Evolutionary conservation across 2,329 filamentous ascomycete species (phyloP).

Genomic region (Fusarium oxysporum): DNA sequence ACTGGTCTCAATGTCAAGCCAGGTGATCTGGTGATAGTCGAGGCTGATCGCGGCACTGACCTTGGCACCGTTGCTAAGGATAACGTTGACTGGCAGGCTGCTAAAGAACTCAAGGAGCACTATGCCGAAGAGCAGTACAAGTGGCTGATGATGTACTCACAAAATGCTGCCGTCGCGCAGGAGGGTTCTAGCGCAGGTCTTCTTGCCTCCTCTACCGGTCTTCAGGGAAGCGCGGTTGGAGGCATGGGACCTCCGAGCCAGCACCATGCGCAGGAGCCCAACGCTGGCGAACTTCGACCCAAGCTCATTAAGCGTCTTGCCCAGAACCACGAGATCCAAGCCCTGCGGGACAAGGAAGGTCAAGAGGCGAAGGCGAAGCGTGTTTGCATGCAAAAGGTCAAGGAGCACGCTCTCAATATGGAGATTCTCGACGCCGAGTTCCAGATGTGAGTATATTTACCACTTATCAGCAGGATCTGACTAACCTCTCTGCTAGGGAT

Average conservation of each 20-base stretch:
- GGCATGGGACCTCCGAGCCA: conserved; percentile 82
- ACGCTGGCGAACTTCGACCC: conserved; percentile 83
- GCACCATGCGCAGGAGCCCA: conserved; percentile 78
- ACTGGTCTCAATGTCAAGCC: conserved; percentile 91
- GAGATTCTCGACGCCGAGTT: conserved; percentile 99
- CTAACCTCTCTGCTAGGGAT: conserved; percentile 71
- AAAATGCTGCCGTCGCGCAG: conserved; percentile 74
- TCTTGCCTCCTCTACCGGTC: conserved; percentile 71
- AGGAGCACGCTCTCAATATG: conserved; percentile 95
- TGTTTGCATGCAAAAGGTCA: conserved; percentile 95
- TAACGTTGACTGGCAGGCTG: conserved; percentile 87
- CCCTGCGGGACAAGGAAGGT: conserved; percentile 93
- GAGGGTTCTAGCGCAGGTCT: conserved; percentile 71
- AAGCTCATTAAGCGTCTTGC: conserved; percentile 97
- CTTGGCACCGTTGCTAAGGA: conserved; percentile 91
- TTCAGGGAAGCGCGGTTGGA: conserved; percentile 77
- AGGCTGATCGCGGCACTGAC: conserved; percentile 96
- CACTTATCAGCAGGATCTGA: neutral
- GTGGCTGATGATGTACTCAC: conserved; percentile 99
- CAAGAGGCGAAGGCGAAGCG: conserved; percentile 98
- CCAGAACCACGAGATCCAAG: conserved; percentile 88
- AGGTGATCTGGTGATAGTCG: conserved; percentile 95
- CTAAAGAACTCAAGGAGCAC: conserved; percentile 89
- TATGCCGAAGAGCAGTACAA: conserved; percentile 96
- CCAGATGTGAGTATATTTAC: conserved; percentile 81